These are phyloP conservation scores for Musa itinerans DNA, from an alignment of 176 grass and related monocot species.

Conservation along the genomic window DNA sequence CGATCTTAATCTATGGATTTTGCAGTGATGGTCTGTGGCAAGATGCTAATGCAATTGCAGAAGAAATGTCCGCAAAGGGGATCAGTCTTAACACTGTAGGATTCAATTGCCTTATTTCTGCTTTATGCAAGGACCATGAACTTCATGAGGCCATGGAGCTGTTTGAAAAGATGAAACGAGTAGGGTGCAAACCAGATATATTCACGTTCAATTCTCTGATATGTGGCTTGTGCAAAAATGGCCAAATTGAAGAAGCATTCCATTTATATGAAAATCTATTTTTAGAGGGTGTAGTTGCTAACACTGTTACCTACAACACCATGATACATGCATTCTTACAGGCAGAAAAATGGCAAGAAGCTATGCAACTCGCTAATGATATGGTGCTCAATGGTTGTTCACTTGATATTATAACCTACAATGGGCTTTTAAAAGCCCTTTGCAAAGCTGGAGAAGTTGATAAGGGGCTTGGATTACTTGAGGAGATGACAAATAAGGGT, in stretches of 20 bases:
- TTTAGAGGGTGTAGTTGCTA: slow-evolving; percentile 54
- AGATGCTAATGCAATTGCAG: slow-evolving; percentile 36
- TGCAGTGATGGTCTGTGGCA: slow-evolving; percentile 67
- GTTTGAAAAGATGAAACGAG: slow-evolving; percentile 63
- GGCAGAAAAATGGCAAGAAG: slow-evolving; percentile 49
- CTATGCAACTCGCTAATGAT: slow-evolving; percentile 54
- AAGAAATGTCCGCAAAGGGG: slow-evolving; percentile 58
- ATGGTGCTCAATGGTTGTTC: slow-evolving; percentile 65
- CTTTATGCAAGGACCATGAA: slow-evolving; percentile 53
- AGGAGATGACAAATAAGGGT: slow-evolving; percentile 69
- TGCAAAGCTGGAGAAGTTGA: slow-evolving; percentile 66
- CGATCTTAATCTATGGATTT: slow-evolving; percentile 54
- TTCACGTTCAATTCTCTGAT: slow-evolving; percentile 80
- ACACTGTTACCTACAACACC: slow-evolving; percentile 79
- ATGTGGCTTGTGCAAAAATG: slow-evolving; percentile 50
- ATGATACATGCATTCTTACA: slow-evolving; percentile 55
- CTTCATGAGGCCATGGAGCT: slow-evolving; percentile 45
- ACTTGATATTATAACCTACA: slow-evolving; percentile 75
- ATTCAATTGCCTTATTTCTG: slow-evolving; percentile 86
- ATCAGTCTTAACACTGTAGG: slow-evolving; percentile 47
- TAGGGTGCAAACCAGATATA: slow-evolving; percentile 69
- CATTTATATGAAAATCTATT: slow-evolving; percentile 55
- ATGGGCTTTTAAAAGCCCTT: slow-evolving; percentile 75
- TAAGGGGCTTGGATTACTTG: slow-evolving; percentile 39
- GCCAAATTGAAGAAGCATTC: slow-evolving; percentile 54